These are phyloP conservation scores for Euphorbia celastroides DNA, from an alignment of 441 rosid species.

Conservation along the genomic window DNA sequence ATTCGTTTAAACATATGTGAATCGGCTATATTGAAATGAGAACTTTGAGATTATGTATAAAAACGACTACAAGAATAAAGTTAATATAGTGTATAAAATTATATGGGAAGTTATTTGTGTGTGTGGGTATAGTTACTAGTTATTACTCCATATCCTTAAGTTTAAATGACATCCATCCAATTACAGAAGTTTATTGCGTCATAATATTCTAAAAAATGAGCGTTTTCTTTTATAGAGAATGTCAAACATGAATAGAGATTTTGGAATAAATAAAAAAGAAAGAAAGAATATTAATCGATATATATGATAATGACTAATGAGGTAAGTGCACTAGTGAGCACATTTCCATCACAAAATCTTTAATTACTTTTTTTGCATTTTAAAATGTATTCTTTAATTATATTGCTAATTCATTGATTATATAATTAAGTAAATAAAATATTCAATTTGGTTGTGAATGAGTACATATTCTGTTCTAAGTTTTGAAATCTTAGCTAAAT, in stretches of 20 bases:
- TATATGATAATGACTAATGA: constrained; percentile 3
- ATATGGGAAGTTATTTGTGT: too few species aligned
- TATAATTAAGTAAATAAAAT: neutral
- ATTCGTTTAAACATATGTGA: too few species aligned
- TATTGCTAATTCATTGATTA: neutral
- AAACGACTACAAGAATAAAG: too few species aligned
- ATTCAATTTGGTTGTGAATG: neutral
- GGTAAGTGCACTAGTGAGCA: neutral
- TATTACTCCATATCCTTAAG: constrained; percentile 10
- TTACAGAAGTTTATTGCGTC: neutral
- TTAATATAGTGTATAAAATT: too few species aligned
- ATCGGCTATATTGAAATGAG: too few species aligned
- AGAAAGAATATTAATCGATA: neutral
- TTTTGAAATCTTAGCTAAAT: constrained; percentile 1
- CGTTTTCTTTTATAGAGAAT: constrained; percentile 3
- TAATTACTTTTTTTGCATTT: neutral
- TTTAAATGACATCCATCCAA: constrained; percentile 8
- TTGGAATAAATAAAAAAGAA: neutral
- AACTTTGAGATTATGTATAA: too few species aligned
- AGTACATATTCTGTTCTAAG: neutral
- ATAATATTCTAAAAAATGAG: constrained; percentile 11
- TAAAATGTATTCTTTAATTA: neutral
- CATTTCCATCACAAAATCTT: neutral
- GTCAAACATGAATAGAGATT: constrained; percentile 13
- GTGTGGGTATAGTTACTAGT: constrained; percentile 12